Percentiles rank a stretch among this genome's conserved stretches.
Evolutionary conservation across 768 basidiomycete species (phyloP).

Genomic region (Gloeostereum incarnatum): DNA sequence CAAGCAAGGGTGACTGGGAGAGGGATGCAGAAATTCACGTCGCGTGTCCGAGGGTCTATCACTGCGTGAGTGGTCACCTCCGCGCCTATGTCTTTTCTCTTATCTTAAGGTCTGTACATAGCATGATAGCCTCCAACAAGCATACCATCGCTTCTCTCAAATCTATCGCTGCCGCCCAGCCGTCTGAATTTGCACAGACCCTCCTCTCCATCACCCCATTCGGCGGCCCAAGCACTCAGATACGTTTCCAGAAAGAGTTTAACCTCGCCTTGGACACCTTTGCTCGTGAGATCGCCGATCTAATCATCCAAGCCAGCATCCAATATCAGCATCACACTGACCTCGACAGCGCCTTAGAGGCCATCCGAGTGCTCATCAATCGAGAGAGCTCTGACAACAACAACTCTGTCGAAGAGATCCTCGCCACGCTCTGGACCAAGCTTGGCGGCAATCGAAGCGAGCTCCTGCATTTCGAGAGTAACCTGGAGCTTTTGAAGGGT

Average conservation of each 20-base stretch:
- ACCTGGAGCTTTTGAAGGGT: slow-evolving; percentile 25
- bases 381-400: slow-evolving; percentile 27
- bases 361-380: slow-evolving; percentile 27
- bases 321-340: slow-evolving; percentile 27
- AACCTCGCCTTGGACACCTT: slow-evolving; percentile 32
- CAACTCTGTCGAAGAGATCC: slow-evolving; percentile 21
- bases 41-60: slow-evolving; percentile 36
- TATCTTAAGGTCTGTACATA: slow-evolving; percentile 8
- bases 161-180: slow-evolving; percentile 9
- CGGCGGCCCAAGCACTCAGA: slow-evolving; percentile 18
- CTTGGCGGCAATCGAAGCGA: slow-evolving; percentile 31
- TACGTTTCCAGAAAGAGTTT: slow-evolving; percentile 26
- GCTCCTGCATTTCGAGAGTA: slow-evolving; percentile 20
- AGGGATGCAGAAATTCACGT: slow-evolving; percentile 30
- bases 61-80: slow-evolving; percentile 26
- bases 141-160: slow-evolving; percentile 31
- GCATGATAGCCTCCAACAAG: slow-evolving; percentile 38
- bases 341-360: slow-evolving; percentile 28
- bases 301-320: slow-evolving; percentile 32
- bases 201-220: slow-evolving; percentile 10
- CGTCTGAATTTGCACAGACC: slow-evolving; percentile 15
- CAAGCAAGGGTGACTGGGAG: slow-evolving; percentile 32
- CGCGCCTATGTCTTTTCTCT: not conserved
- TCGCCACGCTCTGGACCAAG: slow-evolving; percentile 35
- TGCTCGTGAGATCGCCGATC: slow-evolving; percentile 21